Base-by-base conservation (phyloP, 2,329 filamentous ascomycete species). In the Mycosphaerella sp. region DNA sequence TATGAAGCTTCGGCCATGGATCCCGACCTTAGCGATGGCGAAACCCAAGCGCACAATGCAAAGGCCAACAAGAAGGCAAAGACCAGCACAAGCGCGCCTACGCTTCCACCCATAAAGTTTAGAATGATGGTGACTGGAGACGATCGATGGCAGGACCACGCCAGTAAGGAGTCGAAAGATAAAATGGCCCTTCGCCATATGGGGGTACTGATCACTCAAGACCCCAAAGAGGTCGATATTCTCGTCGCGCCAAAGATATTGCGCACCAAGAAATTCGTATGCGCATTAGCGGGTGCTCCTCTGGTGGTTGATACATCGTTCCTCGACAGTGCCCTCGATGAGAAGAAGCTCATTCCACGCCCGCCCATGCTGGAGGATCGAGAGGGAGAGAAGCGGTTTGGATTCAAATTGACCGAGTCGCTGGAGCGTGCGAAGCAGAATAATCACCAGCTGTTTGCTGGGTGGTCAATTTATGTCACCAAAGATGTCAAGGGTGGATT, bases 191-290 rank as follows among this genome's bases (percentile, higher is more conserved):
- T 98, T 52, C 86, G 91, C 56, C 82, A 86, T 44, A 74, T 97
- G 36, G 93, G 93, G 6, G 87, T 98, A 61, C 81, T 95, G 21
- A 82, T 96, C 21, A 86, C 89, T 4, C 79, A 85, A 62, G 87
- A 95, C 66, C 83, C 83, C 26, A 80, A 81, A 45, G 79, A 82
- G 43, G 93, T 89, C 68, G 88, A 92, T 64, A 88, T 95, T 68
- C 80, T 98, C 9, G 90, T 89, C 34, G 92, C 92, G 3, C 93
- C 92, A 0, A 81, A 83, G 41, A 83, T 97, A 57, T 82, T 96
- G 34, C 86, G 93, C 38, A 98, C 93, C 0, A 84, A 89, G 68
- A 98, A 98, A 67, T 98, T 98, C 67, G 84, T 97, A 47, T 86
- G 85, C 57, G 89, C 90, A 10, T 75, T 98, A 29, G 90, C 93